Conservation (phyloP, 306 rosid species). For the Potentilla sterilis region DNA sequence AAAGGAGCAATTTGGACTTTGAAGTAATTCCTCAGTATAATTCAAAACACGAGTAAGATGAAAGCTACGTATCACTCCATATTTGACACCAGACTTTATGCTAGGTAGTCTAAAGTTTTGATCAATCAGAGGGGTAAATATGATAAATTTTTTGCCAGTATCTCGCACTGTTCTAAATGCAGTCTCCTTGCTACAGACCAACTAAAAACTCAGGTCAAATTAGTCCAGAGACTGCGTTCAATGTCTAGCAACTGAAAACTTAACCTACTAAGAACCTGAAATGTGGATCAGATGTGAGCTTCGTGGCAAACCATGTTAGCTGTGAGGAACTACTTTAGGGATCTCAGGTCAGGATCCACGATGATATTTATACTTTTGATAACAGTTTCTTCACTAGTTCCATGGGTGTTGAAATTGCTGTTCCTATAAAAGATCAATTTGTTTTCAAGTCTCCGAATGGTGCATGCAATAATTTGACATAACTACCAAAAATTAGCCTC, state of each 20-base stretch:
- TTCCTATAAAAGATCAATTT: background rate
- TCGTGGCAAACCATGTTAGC: background rate
- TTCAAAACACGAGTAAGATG: background rate
- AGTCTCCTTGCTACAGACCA: background rate
- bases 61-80: no score
- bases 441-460: background rate
- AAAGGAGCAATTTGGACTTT: background rate
- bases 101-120: background rate
- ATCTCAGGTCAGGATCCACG: background rate
- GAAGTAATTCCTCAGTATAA: background rate
- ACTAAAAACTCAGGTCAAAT: background rate
- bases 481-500: background rate
- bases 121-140: no score
- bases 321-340: background rate
- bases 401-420: background rate
- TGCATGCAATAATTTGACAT: background rate
- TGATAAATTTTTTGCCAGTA: no score
- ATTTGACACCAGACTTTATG: background rate
- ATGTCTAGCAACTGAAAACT: background rate
- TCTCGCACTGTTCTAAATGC: background rate
- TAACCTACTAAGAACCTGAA: background rate
- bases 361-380: background rate
- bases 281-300: background rate
- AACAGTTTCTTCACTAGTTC: background rate
- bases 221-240: background rate